Conservation (phyloP, 1,139 yeast species). For the Pichia sp. region DNA sequence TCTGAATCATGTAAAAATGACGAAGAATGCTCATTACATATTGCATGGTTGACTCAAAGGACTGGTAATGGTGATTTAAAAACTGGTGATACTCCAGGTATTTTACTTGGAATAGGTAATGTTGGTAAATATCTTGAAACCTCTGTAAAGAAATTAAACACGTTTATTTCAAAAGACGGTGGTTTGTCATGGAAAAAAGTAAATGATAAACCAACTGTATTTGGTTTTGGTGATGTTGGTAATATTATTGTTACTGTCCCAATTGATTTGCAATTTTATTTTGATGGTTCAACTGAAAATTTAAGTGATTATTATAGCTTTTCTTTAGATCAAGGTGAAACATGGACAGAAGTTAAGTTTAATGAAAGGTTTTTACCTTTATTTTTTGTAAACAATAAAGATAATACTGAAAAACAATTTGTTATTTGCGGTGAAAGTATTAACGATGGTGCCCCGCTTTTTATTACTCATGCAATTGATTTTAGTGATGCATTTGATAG, state of each 20-base stretch:
- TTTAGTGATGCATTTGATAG: slow-evolving; percentile 52
- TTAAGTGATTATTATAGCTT: slow-evolving; percentile 36
- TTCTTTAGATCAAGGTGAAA: slow-evolving; percentile 69
- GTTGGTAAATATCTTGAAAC: slow-evolving; percentile 51
- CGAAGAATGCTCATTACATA: slow-evolving; percentile 51
- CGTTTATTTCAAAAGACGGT: slow-evolving; percentile 72
- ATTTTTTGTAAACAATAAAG: slow-evolving; percentile 55
- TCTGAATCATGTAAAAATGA: slow-evolving; percentile 41
- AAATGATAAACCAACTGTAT: slow-evolving; percentile 48
- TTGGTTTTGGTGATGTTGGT: slow-evolving; percentile 76
- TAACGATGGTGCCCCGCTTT: slow-evolving; percentile 6
- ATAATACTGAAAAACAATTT: slow-evolving; percentile 64
- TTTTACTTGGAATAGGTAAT: slow-evolving; percentile 55
- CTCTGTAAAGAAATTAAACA: slow-evolving; percentile 32
- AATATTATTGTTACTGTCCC: slow-evolving; percentile 65
- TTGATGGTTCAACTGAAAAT: slow-evolving; percentile 6
- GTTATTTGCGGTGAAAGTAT: slow-evolving; percentile 35
- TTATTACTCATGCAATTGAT: slow-evolving; percentile 45
- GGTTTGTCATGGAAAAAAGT: slow-evolving; percentile 66
- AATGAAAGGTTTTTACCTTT: slow-evolving; percentile 43
- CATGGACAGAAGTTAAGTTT: slow-evolving; percentile 53
- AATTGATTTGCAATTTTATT: slow-evolving; percentile 16
- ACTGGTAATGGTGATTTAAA: slow-evolving; percentile 68
- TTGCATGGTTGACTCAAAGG: slow-evolving; percentile 44
- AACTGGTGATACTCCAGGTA: slow-evolving; percentile 59